These are phyloP conservation scores for Chrysochromulina parva DNA, from an alignment of 78 protist genomes.

Conservation along the genomic window DNA sequence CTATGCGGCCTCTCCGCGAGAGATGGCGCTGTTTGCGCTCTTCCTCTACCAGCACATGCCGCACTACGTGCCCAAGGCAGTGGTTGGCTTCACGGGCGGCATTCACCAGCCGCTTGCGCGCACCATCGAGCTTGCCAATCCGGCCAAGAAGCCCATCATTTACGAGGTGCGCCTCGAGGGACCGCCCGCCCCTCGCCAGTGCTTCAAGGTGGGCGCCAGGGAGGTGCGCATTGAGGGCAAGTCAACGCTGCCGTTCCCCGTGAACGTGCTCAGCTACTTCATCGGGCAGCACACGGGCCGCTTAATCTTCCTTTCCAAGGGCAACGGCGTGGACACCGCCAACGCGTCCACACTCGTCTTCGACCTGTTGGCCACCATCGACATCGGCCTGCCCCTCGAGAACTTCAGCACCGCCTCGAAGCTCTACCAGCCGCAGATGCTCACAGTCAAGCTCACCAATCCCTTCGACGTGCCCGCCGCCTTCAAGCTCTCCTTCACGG, in stretches of 20 bases:
- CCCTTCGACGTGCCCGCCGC: not conserved
- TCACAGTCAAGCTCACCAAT: not conserved
- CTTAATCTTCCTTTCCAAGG: not conserved
- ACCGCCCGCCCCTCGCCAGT: not conserved
- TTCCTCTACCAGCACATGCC: slow-evolving; percentile 58
- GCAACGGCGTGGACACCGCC: slow-evolving; percentile 9
- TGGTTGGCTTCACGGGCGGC: slow-evolving; percentile 43
- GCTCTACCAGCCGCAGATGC: not conserved
- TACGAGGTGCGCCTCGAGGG: slow-evolving; percentile 53
- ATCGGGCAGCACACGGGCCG: not conserved
- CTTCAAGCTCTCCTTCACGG: not conserved
- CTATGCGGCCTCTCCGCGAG: slow-evolving; percentile 17
- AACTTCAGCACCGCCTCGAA: not conserved
- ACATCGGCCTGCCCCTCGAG: not conserved
- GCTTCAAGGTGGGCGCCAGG: not conserved
- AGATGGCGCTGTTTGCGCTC: slow-evolving; percentile 34
- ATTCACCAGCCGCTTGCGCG: slow-evolving; percentile 39
- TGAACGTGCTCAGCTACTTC: not conserved
- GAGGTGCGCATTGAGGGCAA: not conserved
- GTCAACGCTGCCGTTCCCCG: not conserved
- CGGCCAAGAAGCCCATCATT: slow-evolving; percentile 25
- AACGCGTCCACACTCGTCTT: slow-evolving; percentile 15
- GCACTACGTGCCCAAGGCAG: slow-evolving; percentile 57
- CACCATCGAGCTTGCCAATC: slow-evolving; percentile 65
- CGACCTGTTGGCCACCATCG: not conserved